Percentiles rank a stretch among this genome's conserved stretches.
Conservation (phyloP, 306 rosid genomes). For the Cucurbita ficifolia region DNA sequence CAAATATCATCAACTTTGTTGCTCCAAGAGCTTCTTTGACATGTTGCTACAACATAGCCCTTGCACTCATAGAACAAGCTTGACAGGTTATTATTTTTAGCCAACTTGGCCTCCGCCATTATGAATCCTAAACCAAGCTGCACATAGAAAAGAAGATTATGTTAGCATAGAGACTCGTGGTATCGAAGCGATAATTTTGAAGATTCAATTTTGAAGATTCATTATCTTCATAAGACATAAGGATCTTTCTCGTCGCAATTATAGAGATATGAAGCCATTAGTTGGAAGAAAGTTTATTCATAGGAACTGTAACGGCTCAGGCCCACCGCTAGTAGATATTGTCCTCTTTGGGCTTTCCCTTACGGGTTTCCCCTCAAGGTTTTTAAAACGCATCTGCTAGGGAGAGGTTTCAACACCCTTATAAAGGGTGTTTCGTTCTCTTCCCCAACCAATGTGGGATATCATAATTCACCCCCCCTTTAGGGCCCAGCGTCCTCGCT, state of each 20-base stretch:
- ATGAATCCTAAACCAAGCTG: slow-evolving; percentile 86
- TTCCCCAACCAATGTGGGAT: too few relatives aligned
- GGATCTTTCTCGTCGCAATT: neutral
- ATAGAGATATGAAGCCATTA: neutral
- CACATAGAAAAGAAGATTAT: slow-evolving; percentile 17
- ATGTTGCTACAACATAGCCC: slow-evolving; percentile 44
- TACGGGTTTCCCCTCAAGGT: too few relatives aligned
- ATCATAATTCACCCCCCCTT: too few relatives aligned
- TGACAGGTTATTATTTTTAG: slow-evolving; percentile 43
- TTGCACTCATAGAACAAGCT: slow-evolving; percentile 84
- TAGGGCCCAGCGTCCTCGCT: too few relatives aligned
- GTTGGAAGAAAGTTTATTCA: neutral
- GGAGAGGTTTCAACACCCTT: too few relatives aligned
- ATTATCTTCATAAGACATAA: neutral
- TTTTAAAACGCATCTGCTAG: too few relatives aligned
- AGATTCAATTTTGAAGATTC: neutral
- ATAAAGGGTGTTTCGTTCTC: too few relatives aligned
- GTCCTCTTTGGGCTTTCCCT: too few relatives aligned
- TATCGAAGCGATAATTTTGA: neutral
- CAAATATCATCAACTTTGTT: slow-evolving; percentile 76
- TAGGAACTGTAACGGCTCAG: too few relatives aligned
- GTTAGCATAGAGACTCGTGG: slow-evolving; percentile 20
- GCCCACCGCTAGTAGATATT: too few relatives aligned
- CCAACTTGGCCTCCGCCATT: slow-evolving; percentile 53
- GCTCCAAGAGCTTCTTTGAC: slow-evolving; percentile 39